Base-by-base conservation (phyloP, 371 early-diverging fungal species). In the Chytridiales sp. region DNA sequence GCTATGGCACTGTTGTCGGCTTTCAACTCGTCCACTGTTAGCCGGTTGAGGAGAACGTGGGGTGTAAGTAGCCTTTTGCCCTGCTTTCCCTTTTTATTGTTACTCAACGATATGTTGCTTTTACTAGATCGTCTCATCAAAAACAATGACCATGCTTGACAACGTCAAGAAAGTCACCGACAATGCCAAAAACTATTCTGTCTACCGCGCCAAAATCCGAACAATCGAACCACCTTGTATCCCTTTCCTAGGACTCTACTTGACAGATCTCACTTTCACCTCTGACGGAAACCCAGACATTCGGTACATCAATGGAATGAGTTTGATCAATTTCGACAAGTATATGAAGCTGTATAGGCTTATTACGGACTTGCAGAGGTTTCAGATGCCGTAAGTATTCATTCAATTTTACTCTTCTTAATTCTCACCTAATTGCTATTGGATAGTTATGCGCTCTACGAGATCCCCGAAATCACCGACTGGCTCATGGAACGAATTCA, bases 201-300 rank as follows among this genome's bases (percentile, higher is more conserved):
- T 83, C 32, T 93, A 91, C 67, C 78, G 94, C n/a, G 70, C 72
- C 8, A 61, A 78, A 4, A 54, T 94, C 39, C 83, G 82, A 40
- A 73, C 73, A 5, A 72, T 84, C 0, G 59, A 78, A 5, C 85
- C 88, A 3, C 93, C 93, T 0, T 85, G 87, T 38, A 67, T 92
- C 4, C 93, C 92, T 0, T 92, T 90, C 56, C 66, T 92, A 61
- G 72, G 75, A 6, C 70, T 92, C n/a, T 92, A 87, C 54, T 75
- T 94, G 27, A 90, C 92, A 3, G 94, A 94, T 61, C 72, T 94
- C 67, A 92, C 91, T 0, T 92, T 92, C 68, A 86, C 88, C 32
- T 88, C 84, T 22, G 87, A 85, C 56, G 87, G 88, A 9, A 88
- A 86, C 59, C 77, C 83, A 1, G 64, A 69, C 47, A n/a, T n/a